Conservation (phyloP, 2,329 filamentous ascomycete species). For the Cryphonectria naterciae region DNA sequence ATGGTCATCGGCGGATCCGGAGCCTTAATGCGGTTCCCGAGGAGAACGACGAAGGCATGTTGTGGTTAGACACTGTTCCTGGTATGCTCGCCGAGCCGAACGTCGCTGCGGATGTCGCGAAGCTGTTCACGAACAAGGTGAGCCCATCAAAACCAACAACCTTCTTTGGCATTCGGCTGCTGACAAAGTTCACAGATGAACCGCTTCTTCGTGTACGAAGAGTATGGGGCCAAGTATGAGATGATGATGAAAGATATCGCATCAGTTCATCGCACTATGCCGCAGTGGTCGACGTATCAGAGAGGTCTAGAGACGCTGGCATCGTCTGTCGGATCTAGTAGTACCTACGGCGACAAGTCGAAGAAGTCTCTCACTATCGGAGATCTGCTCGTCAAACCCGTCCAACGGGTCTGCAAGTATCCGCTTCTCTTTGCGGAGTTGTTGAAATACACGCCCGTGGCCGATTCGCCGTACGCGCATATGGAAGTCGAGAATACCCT, state of each 20-base stretch:
- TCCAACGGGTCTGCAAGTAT: constrained; percentile 91
- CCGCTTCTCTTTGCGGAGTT: constrained; percentile 85
- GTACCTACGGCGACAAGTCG: constrained; percentile 62
- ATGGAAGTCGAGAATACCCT: constrained; percentile 77
- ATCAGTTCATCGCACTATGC: constrained; percentile 67
- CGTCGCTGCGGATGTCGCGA: constrained; percentile 63
- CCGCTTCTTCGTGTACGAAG: constrained; percentile 84
- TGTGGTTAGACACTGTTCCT: constrained; percentile 51
- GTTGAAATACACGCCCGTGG: constrained; percentile 78
- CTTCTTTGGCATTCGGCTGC: neutral
- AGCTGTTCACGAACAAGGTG: constrained; percentile 63
- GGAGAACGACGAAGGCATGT: constrained; percentile 40
- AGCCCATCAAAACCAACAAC: neutral
- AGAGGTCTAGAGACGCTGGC: constrained; percentile 84
- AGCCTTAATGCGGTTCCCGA: constrained; percentile 54
- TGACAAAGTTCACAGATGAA: constrained; percentile 61
- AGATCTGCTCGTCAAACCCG: constrained; percentile 93
- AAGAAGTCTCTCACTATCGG: constrained; percentile 81
- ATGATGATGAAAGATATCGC: constrained; percentile 79
- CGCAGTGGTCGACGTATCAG: constrained; percentile 79
- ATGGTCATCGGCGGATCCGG: constrained; percentile 50
- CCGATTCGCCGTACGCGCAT: constrained; percentile 83
- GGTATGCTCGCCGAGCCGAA: constrained; percentile 62
- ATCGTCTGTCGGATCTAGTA: constrained; percentile 72
- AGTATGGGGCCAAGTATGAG: constrained; percentile 90